A percentile compares a stretch with the other conserved stretches of the same genome.
phyloP scores from a whole-genome alignment of 225 moss, liverwort and hornwort genomes.

The Lunularia cruciata region DNA sequence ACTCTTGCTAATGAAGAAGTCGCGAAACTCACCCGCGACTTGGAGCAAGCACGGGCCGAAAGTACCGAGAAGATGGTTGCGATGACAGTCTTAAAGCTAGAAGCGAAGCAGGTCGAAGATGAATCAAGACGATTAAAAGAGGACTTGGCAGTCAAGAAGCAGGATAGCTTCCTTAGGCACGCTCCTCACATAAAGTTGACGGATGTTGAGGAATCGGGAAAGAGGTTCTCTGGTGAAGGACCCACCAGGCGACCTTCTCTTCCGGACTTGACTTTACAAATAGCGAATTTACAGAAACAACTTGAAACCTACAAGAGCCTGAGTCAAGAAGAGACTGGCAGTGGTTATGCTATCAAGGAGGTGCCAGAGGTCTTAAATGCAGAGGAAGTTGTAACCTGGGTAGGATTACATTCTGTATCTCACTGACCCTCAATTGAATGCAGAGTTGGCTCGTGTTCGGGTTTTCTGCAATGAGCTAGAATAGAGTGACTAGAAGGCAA shows the following conservation, averaged over 20 bases:
- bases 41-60: conserved; percentile 16
- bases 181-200: no score
- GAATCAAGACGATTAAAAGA: conserved; percentile 3
- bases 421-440: not conserved
- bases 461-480: not conserved
- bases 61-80: conserved; percentile 42
- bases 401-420: conserved; percentile 5
- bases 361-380: conserved; percentile 39
- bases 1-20: conserved; percentile 31
- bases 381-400: conserved; percentile 25
- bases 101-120: conserved; percentile 35
- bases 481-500: no score
- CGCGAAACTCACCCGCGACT: conserved; percentile 22
- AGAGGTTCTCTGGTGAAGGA: not conserved
- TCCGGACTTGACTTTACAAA: conserved; percentile 7
- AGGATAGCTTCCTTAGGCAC: conserved; percentile 8
- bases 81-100: conserved; percentile 37
- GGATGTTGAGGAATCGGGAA: conserved; percentile 21
- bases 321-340: not conserved
- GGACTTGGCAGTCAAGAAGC: conserved; percentile 16
- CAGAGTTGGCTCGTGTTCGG: not conserved
- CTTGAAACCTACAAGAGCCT: not conserved
- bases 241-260: not conserved
- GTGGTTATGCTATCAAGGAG: conserved; percentile 19
- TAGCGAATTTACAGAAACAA: conserved; percentile 24